Evolutionary conservation across 2,329 filamentous ascomycete species (phyloP).

Genomic region (Coleophoma eucalyptorum): DNA sequence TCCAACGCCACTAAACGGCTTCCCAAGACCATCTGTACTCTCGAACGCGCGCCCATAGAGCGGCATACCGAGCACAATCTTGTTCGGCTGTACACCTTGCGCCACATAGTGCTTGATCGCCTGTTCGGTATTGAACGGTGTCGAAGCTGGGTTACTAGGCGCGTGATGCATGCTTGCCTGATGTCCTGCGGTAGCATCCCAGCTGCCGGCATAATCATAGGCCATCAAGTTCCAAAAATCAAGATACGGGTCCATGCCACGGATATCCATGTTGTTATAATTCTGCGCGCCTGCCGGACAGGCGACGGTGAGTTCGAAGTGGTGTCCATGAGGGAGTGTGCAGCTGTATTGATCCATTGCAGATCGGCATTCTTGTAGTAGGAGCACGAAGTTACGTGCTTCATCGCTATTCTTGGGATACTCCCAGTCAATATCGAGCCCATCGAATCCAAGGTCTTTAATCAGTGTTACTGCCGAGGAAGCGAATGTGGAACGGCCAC

Average conservation of each 20-base stretch:
- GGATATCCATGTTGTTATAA: conserved; percentile 58
- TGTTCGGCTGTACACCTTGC: conserved; percentile 60
- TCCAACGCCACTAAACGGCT: conserved; percentile 67
- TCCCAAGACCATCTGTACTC: conserved; percentile 71
- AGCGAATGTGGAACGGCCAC: conserved; percentile 71
- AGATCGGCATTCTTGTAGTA: conserved; percentile 50
- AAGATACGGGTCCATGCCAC: conserved; percentile 59
- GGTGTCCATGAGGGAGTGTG: conserved; percentile 33
- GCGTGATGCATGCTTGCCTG: conserved; percentile 74
- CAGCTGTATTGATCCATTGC: conserved; percentile 55
- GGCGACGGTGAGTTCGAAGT: conserved; percentile 63
- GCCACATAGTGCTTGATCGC: conserved; percentile 69
- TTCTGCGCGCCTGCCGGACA: conserved; percentile 60
- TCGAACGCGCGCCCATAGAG: conserved; percentile 86
- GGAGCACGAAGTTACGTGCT: conserved; percentile 54
- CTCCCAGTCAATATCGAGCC: conserved; percentile 67
- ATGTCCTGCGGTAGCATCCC: conserved; percentile 71
- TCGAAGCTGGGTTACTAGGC: conserved; percentile 51
- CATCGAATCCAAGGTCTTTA: conserved; percentile 76
- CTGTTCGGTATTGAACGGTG: conserved; percentile 72
- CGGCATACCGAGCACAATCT: conserved; percentile 88
- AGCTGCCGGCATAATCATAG: conserved; percentile 83
- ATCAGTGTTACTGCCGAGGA: conserved; percentile 69
- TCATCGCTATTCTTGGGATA: conserved; percentile 54
- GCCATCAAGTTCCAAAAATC: conserved; percentile 85